Base-by-base conservation (phyloP, 768 basidiomycete genomes). In the Termitomyces sp. region DNA sequence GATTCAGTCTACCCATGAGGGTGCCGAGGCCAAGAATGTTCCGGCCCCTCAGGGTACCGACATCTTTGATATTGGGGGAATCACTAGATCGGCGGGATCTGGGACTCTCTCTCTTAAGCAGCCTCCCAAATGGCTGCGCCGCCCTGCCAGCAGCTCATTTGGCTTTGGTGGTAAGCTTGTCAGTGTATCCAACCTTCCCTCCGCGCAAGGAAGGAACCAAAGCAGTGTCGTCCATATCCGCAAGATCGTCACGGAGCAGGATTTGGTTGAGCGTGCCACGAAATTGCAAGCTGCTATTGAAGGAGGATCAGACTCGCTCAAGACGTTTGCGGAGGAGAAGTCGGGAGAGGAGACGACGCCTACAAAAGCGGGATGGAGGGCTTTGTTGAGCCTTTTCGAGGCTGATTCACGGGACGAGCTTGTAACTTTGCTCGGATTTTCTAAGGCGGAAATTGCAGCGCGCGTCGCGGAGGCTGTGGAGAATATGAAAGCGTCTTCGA, bases 51-150 rank as follows among this genome's bases (percentile, higher is more conserved):
- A 85, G 42, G 86, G 85, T 19, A 82, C 83, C 8, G 89, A 93
- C 61, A 76, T 97, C 23, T 98, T 97, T 65, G 89, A 91, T 57
- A 75, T 78, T 3, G 80, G 81, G 28, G 76, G 77, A 53, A 82
- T 78, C 70, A 69, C 78, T 38, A 77, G 74, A 50, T 78, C 75
- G 48, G 75, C 69, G 15, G 78, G 74, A 63, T 78, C 74, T 60
- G 73, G 67, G 3, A 89, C 86, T 0, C 76, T 96, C 17, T 91
- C 94, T 0, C 83, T 98, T 60, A 90, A 90, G 67, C 92, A 95
- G 64, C 89, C 94, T n/a, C 96, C 96, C 1, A 95, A 93, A 65
- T 98, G 96, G 97, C 81, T 98, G 14, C 85, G 90, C 37, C 82
- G 95, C 19, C 92, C 96, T 0, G 77, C 81, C 0, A 86, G 87